Evolutionary conservation across 2,329 filamentous ascomycete genomes (phyloP), one percentile per base, ranked within the genome.

Genomic region (Knoxdaviesia capensis): DNA sequence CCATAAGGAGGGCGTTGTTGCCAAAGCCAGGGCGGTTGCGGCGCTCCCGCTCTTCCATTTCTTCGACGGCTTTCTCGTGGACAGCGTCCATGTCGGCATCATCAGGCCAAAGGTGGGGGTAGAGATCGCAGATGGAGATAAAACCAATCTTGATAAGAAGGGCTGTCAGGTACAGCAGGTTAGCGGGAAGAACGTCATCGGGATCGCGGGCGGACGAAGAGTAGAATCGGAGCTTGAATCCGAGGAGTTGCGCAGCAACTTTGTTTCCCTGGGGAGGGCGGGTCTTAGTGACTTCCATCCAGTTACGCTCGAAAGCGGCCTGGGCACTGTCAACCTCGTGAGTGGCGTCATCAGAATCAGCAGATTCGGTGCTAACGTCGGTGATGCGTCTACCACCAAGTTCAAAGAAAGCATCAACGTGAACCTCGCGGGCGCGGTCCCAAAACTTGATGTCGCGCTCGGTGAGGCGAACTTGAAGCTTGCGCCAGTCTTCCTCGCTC

Each of bases 181-280:
- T 98, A 35, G 90, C 83, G 0, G 90, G 90, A 2, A 96, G 67
- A 3, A 77, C 68, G 52, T 96, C 90, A 1, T 71, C 65, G 42
- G 77, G 70, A 45, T 83, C 75, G 43, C 88, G 74, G 34, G 80
- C 77, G 31, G 77, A 66, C 0, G 85, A 92, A 36, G 84, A 81
- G 54, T 98, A 98, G 58, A 94, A 98, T 9, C 84, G 82, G 41
- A 98, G 71, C 59, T 98, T 98, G 68, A 98, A 98, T 4, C 90
- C 90, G 9, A 98, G 75, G 4, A 98, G 70, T 56, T 96, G 90
- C 31, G 92, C 92, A 1, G 90, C 90, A 45, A 92, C 84, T 37
- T 80, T 75, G 55, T 94, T 98, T 31, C 92, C 90, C 31, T 72
- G 68, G 1, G 87, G 85, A 5, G 87, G 87, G 4, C 90, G 61